Conservation (phyloP, 345 rosid species). For the Eutrema heterophyllum region DNA sequence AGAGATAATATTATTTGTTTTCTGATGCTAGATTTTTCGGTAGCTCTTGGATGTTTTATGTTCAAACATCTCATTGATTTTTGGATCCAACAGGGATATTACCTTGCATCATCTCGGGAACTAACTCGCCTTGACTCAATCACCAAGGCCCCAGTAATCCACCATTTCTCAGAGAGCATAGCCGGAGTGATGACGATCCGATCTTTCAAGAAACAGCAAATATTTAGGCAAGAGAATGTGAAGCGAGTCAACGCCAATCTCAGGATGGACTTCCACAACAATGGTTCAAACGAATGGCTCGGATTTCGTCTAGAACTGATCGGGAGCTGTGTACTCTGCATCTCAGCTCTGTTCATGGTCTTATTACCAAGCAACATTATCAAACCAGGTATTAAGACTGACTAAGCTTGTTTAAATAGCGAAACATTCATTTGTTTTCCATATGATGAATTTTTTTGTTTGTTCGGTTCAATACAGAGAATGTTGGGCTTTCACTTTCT, state of each 20-base stretch:
- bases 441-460: neutral
- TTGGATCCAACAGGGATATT: conserved; percentile 58
- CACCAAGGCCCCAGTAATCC: conserved; percentile 96
- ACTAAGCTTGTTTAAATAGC: neutral
- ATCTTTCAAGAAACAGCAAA: conserved; percentile 53
- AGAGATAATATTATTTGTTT: neutral
- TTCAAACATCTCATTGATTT: neutral
- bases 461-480: conserved; percentile 39
- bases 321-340: conserved; percentile 72
- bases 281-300: conserved; percentile 88
- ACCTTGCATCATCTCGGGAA: conserved; percentile 82
- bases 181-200: conserved; percentile 91
- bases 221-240: conserved; percentile 67
- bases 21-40: neutral
- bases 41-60: neutral
- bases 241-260: conserved; percentile 63
- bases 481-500: conserved; percentile 87
- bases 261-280: conserved; percentile 88
- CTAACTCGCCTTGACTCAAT: conserved; percentile 93
- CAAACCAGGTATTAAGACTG: conserved; percentile 55
- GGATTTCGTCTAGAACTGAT: conserved; percentile 79
- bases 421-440: neutral
- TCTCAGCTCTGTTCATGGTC: conserved; percentile 75
- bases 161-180: conserved; percentile 95
- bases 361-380: conserved; percentile 73